These are phyloP conservation scores for Neopestalotiopsis sp. DNA, from an alignment of 2,329 filamentous ascomycete genomes.

Conservation along the genomic window DNA sequence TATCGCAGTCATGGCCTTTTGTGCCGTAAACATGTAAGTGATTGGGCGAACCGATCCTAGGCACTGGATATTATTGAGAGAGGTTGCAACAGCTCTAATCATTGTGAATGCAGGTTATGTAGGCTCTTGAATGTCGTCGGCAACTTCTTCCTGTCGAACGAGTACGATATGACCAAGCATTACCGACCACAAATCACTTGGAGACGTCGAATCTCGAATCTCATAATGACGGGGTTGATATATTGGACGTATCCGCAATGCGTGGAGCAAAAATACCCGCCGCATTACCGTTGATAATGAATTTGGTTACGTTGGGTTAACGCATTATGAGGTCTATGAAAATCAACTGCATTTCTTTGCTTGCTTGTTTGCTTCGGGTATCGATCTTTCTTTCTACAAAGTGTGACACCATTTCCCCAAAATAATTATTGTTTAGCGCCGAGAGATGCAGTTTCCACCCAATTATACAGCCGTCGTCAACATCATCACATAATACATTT, in stretches of 20 bases:
- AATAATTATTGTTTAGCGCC: background rate
- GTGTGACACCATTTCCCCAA: background rate
- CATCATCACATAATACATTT: background rate
- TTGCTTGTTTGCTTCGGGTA: background rate
- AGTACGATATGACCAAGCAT: conserved; percentile 45
- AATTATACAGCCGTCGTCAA: conserved; percentile 1
- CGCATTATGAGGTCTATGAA: background rate
- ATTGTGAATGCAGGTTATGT: conserved; percentile 35
- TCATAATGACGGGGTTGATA: conserved; percentile 38
- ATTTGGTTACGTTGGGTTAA: background rate
- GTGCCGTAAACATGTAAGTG: conserved; percentile 45
- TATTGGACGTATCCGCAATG: conserved; percentile 49
- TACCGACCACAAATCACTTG: conserved; percentile 36
- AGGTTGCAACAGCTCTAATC: background rate
- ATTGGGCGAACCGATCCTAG: background rate
- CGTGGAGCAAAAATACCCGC: conserved; percentile 44
- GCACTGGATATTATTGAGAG: background rate
- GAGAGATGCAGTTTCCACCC: background rate
- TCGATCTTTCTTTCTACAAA: background rate
- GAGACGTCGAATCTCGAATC: conserved; percentile 32
- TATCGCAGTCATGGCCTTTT: conserved; percentile 40
- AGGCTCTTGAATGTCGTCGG: conserved; percentile 46
- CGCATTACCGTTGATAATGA: conserved; percentile 24
- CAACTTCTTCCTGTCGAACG: conserved; percentile 42
- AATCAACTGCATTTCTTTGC: background rate